Evolutionary conservation across 139 green algal species (phyloP).

Genomic region (Chlorella sp.): DNA sequence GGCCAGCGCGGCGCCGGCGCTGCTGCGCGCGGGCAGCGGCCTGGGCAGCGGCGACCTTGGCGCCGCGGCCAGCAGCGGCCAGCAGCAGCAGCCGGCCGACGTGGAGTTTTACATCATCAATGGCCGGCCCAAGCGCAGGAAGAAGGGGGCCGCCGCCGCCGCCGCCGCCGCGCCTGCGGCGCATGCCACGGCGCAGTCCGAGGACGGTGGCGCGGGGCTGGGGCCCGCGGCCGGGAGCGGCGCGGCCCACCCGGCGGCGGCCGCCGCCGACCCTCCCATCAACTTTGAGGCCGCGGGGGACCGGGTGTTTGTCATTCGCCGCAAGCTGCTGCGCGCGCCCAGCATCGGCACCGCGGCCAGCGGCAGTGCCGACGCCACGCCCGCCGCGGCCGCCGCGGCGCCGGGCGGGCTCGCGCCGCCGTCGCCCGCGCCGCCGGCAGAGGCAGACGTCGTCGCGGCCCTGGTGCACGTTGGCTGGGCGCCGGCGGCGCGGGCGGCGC

Average conservation of each 20-base stretch:
- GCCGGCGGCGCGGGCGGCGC: slow-evolving; percentile 16
- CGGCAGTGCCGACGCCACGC: too few relatives aligned
- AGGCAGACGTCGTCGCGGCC: too few relatives aligned
- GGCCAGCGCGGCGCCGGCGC: neutral
- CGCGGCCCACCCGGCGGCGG: neutral
- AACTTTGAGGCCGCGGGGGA: slow-evolving; percentile 36
- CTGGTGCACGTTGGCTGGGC: slow-evolving; percentile 46
- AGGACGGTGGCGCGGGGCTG: neutral
- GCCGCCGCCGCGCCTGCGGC: neutral
- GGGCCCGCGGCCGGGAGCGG: neutral
- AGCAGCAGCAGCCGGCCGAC: neutral
- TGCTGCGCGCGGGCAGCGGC: neutral
- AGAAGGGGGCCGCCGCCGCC: neutral
- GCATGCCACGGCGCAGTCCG: neutral
- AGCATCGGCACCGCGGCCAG: too few relatives aligned
- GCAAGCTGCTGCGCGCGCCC: too few relatives aligned
- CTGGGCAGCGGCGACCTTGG: neutral
- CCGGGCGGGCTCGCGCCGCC: too few relatives aligned
- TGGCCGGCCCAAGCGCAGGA: slow-evolving; percentile 36
- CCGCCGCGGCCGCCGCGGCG: too few relatives aligned
- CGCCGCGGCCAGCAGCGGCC: neutral
- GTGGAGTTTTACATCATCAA: slow-evolving; percentile 42
- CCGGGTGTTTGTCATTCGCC: slow-evolving; percentile 37
- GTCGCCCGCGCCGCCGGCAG: too few relatives aligned
- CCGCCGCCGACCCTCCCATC: slow-evolving; percentile 12